Evolutionary conservation across 2,329 filamentous ascomycete species (phyloP), one percentile per base, ranked within the genome.

Genomic region (Sporothrix humicola): DNA sequence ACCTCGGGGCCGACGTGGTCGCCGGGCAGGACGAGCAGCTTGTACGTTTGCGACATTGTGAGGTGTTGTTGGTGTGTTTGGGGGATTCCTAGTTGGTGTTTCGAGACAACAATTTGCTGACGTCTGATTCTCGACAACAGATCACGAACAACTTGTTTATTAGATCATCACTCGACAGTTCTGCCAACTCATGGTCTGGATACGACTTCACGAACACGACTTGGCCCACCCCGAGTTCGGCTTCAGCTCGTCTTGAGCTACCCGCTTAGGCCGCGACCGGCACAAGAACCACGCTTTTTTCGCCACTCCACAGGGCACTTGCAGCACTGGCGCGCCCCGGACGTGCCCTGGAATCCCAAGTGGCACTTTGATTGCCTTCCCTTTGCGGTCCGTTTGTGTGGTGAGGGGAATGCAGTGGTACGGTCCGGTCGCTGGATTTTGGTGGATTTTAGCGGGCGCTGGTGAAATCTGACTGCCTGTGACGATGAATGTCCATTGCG

Each of bases 1-100:
- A 86, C 81, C 77, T 87, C 82, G 5, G 85, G 84, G 1, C 85
- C 85, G 68, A 85, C 82, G 74, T 84, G 82, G 76, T 86, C 84
- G 52, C 84, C 84, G 0, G 83, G 81, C 0, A 86, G 81, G 63
- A 86, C 78, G n/a, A 86, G 80, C 70, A 86, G 81, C 54, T 80
- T 80, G 75, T 65, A 76, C 2, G 69, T 66, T 9, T 54, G 48
- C n/a, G 73, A 20, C 65, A 74, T 74, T 69, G 13, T 44, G 17
- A 37, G 31, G 31, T 37, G 52, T 26, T 1, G 5, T 31, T 37
- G 31, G 20, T 50, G 26, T 20, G 7, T 63, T 8, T 50, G 6
- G 4, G 8, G 31, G 31, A 5, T 37, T 66, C 2, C 15, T 23
- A 15, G 68, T 2, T 44, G 31, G 13, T 2, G 26, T 69, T 13